These are phyloP conservation scores for Lathyrus tuberosus DNA, from an alignment of 306 rosid genomes.

Conservation along the genomic window DNA sequence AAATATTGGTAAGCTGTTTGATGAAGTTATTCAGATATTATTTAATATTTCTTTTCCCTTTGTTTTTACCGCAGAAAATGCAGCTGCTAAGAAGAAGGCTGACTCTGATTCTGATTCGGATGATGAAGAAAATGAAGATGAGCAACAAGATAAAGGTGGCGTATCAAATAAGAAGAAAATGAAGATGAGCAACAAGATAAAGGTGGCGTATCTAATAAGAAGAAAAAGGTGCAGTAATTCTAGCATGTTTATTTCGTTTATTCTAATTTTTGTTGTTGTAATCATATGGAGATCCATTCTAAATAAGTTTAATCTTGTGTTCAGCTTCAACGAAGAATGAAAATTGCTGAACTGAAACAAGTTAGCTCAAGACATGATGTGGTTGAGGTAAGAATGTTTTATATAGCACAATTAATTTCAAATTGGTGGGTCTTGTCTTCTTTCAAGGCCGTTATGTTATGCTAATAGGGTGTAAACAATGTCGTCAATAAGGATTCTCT, in stretches of 20 bases:
- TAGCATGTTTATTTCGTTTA: not conserved
- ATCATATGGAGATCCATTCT: conserved; percentile 12
- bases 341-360: conserved; percentile 95
- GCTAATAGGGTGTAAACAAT: conserved; percentile 62
- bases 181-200: conserved; percentile 78
- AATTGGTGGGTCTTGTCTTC: conserved; percentile 4
- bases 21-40: no score
- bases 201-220: conserved; percentile 92
- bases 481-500: conserved; percentile 89
- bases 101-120: no score
- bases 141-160: no score
- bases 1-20: no score
- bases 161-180: no score
- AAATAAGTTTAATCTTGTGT: no score
- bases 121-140: no score
- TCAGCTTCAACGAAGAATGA: no score
- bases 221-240: conserved; percentile 69
- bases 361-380: conserved; percentile 93
- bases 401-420: conserved; percentile 11
- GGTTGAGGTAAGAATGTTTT: conserved; percentile 74
- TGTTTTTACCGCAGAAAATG: no score
- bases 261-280: not conserved
- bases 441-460: conserved; percentile 20
- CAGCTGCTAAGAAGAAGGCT: no score
- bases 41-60: no score